Base-by-base conservation (phyloP, 139 green algal species). In the Haematococcus lacustris region DNA sequence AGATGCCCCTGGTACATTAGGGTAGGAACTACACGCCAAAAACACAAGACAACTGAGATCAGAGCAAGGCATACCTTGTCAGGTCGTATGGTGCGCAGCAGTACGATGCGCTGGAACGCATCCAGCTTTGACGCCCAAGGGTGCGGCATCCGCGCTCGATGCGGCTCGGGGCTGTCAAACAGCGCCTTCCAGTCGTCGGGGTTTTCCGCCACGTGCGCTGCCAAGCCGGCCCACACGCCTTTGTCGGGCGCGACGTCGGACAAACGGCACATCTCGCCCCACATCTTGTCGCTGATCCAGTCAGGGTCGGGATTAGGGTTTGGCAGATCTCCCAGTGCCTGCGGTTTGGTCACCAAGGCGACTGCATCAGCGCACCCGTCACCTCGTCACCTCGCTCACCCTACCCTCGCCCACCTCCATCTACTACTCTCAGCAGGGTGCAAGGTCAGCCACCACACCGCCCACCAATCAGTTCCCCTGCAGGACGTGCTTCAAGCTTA, bases 221-320 rank as follows among this genome's bases (percentile, higher is more conserved):
- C 39, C 60, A 89, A 73, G 33, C 73, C 80, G n/a, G 23, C 25
- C 69, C 76, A 85, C 35, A 3, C 81, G 83, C 68, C 38, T 26
- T 32, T 50, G 30, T 71, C 26, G 80, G 68, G 83, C 30, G 73
- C 59, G 68, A 89, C 50, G 23, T 73, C 71, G 23, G 82, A 89
- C 34, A 75, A 74, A 4, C 85, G 71, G 75, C 74, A 83, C 38
- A 91, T 38, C 82, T 94, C 89, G 21, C 78, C 81, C 89, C 89
- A 94, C 74, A 80, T 76, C 67, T 87, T 87, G 7, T 89, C 72
- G 21, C 61, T 77, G 26, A 92, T 81, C 85, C 85, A 92, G 34
- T 77, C 76, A 3, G 83, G 76, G 2, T 72, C 81, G 23, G 89
- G 89, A 73, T 91, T 91, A 62, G 79, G 73, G 25, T 64, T 26